Evolutionary conservation across 306 rosid genomes (phyloP), one percentile per base, ranked within the genome.

Genomic region (Vigna radiata): DNA sequence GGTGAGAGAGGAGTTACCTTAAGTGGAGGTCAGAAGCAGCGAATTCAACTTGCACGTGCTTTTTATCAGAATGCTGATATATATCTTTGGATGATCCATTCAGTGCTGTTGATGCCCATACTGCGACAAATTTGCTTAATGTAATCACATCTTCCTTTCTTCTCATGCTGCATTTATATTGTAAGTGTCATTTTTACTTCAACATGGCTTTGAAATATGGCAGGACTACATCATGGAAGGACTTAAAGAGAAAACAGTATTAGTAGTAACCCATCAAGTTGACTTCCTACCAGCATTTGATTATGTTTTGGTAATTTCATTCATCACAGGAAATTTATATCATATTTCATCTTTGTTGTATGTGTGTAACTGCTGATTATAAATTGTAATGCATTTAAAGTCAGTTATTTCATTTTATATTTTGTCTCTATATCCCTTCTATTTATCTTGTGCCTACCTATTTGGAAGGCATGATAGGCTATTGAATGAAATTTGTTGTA

Each of bases 41-140:
- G 98, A 83, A 83, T 94, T 79, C 97, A 91, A 86, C 94, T 91
- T 1, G 98, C 98, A 0, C 97, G 97, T 2, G 98, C 98, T 23
- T 91, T 94, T 21, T 94, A 94, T 79, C 89, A 90, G 87, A 76
- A 86, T 60, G 90, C 89, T 23, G 89, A 89, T 41, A 12, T 89
- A 70, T 81, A 91, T 85, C 91, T 94, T 81, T 89, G 81, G 93
- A 89, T 75, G 91, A 87, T 80, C 93, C 89, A 4, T 89, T 89
- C 73, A 89, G 93, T 76, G 93, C 93, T 27, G 90, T 89, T 63
- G 93, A 89, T 85, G 91, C 91, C 23, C 84, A 89, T 18, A 89
- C 86, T 5, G 86, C 89, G 3, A 85, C 75, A 17, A 71, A 56
- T 64, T 75, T 89, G 47, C 83, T 85, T 19, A 87, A 85, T 77